These are phyloP conservation scores for Amanita pseudoporphyria DNA, from an alignment of 768 basidiomycete genomes.

Conservation along the genomic window DNA sequence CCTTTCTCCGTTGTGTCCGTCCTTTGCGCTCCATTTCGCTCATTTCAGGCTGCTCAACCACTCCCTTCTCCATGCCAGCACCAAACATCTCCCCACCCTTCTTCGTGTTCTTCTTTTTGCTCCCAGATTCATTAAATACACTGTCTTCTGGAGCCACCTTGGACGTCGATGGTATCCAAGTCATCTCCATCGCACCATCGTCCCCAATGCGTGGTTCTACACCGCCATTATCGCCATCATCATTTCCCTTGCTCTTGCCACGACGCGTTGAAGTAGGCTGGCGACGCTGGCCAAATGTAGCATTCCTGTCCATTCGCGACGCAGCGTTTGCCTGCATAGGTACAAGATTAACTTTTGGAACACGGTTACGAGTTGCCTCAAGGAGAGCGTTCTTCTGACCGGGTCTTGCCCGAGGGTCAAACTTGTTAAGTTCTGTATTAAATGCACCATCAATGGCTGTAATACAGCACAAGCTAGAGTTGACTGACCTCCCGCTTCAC, in stretches of 20 bases:
- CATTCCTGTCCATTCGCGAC: slow-evolving; percentile 33
- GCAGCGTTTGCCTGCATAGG: slow-evolving; percentile 45
- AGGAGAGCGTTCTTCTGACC: slow-evolving; percentile 38
- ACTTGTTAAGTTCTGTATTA: slow-evolving; percentile 37
- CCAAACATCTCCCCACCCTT: slow-evolving; percentile 77
- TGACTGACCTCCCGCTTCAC: slow-evolving; percentile 44
- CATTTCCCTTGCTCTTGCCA: slow-evolving; percentile 11
- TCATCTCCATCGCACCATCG: slow-evolving; percentile 76
- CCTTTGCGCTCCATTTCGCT: slow-evolving; percentile 66
- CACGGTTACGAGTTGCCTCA: slow-evolving; percentile 39
- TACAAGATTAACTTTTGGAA: slow-evolving; percentile 51
- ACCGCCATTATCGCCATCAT: too few relatives aligned
- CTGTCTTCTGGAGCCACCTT: slow-evolving; percentile 26
- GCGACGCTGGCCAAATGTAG: slow-evolving; percentile 68
- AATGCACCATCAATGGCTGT: background rate
- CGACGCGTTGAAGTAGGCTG: slow-evolving; percentile 14
- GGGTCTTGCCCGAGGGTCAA: slow-evolving; percentile 39
- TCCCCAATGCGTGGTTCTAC: slow-evolving; percentile 13
- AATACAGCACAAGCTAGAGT: slow-evolving; percentile 7
- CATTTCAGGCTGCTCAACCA: slow-evolving; percentile 38
- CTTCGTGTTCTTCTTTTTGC: slow-evolving; percentile 21
- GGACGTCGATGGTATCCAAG: slow-evolving; percentile 60
- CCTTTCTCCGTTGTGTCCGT: slow-evolving; percentile 69
- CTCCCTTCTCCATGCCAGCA: slow-evolving; percentile 81
- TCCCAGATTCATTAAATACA: slow-evolving; percentile 16